These are phyloP conservation scores for Globisporangium heterothallicum DNA, from an alignment of 352 stramenopile species.

Conservation along the genomic window DNA sequence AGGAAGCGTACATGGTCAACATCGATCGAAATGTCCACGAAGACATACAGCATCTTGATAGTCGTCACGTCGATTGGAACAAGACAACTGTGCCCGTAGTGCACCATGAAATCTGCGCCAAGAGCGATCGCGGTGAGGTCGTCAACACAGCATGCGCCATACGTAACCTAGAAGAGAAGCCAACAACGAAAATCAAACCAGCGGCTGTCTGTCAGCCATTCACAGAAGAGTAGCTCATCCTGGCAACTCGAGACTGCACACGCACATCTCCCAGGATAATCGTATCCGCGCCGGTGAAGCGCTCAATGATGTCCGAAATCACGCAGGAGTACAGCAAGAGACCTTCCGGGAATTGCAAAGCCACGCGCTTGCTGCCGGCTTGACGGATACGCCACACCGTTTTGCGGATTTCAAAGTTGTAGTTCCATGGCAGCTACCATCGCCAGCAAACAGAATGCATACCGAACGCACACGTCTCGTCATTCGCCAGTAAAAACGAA, in stretches of 20 bases:
- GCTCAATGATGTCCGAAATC: conserved; percentile 97
- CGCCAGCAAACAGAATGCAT: not conserved
- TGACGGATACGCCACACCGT: conserved; percentile 95
- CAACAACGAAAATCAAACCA: not conserved
- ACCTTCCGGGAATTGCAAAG: conserved; percentile 98
- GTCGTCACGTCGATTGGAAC: conserved; percentile 96
- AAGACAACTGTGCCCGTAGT: conserved; percentile 99
- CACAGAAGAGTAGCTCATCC: too few species aligned
- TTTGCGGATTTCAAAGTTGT: conserved; percentile 99
- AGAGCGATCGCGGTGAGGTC: conserved; percentile 95
- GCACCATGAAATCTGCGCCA: conserved; percentile 97
- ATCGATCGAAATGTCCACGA: conserved; percentile 99
- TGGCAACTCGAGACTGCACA: too few species aligned
- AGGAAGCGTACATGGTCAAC: conserved; percentile 83
- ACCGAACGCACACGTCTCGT: not conserved
- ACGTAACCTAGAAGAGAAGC: conserved; percentile 78
- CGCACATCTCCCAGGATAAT: conserved; percentile 97
- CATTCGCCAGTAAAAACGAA: not conserved
- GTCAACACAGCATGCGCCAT: conserved; percentile 99
- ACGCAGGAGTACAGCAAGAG: conserved; percentile 97
- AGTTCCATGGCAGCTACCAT: conserved; percentile 95
- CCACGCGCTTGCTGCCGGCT: conserved; percentile 86
- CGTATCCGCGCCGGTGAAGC: conserved; percentile 87
- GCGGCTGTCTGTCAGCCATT: not conserved
- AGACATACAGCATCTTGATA: conserved; percentile 98